phyloP scores from a whole-genome alignment of 2,329 filamentous ascomycete species.

The Monosporascus sp. region DNA sequence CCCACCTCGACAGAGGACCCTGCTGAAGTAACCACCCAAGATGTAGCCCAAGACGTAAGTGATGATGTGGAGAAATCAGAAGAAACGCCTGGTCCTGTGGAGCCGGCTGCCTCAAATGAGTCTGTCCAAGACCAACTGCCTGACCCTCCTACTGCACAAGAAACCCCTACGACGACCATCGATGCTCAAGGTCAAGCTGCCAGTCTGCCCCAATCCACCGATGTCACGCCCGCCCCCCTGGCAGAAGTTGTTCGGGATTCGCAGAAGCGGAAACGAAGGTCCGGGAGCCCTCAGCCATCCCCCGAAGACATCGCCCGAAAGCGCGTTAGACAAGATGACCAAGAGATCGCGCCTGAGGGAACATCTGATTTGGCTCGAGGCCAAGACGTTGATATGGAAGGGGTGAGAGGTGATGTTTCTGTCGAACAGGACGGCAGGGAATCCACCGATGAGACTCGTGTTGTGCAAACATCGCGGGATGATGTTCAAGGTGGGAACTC shows the following conservation, averaged over 20 bases:
- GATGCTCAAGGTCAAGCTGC: conserved; percentile 7
- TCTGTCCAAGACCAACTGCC: conserved; percentile 6
- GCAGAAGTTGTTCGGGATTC: conserved; percentile 40
- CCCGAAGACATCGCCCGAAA: conserved; percentile 50
- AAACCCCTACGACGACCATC: conserved; percentile 6
- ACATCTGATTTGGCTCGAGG: not conserved
- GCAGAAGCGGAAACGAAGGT: conserved; percentile 64
- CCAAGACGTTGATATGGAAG: conserved; percentile 12
- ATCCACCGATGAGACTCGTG: not conserved
- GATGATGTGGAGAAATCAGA: not conserved
- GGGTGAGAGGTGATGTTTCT: conserved; percentile 2
- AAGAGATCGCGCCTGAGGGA: conserved; percentile 5
- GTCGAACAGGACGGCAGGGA: not conserved
- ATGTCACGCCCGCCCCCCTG: conserved; percentile 17
- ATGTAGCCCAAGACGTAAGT: not conserved
- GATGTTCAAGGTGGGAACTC: not conserved
- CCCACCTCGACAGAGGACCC: conserved; percentile 1
- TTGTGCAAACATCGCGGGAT: not conserved
- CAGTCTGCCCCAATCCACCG: conserved; percentile 5
- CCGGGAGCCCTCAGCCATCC: conserved; percentile 54
- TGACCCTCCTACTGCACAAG: conserved; percentile 13
- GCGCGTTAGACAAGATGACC: conserved; percentile 42
- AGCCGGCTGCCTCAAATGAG: not conserved
- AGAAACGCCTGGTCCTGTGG: not conserved
- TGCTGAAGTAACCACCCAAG: not conserved